Percentiles rank a stretch among this genome's conserved stretches.
These are phyloP conservation scores for Thalassiosira hispida DNA, from an alignment of 352 stramenopile genomes.

Conservation along the genomic window DNA sequence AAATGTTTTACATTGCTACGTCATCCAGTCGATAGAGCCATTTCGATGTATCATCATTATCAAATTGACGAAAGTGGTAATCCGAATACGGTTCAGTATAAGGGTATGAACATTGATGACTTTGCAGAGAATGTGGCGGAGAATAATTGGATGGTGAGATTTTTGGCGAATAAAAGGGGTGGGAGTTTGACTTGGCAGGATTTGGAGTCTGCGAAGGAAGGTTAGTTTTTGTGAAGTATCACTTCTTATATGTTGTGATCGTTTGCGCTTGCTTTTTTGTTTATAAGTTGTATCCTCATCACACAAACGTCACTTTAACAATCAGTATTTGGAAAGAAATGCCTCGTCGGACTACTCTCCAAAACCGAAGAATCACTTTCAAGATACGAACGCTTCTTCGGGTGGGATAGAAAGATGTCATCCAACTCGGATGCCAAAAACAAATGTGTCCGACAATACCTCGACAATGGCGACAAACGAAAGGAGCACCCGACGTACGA, in stretches of 20 bases:
- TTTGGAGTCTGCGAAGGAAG: constrained; percentile 59
- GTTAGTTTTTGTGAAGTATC: constrained; percentile 17
- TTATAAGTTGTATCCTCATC: no score
- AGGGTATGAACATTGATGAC: constrained; percentile 56
- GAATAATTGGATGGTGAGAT: constrained; percentile 69
- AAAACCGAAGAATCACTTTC: constrained; percentile 49
- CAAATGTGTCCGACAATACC: constrained; percentile 21
- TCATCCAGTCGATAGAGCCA: constrained; percentile 66
- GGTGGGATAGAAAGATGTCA: constrained; percentile 28
- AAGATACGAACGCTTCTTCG: constrained; percentile 58
- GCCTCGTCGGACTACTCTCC: constrained; percentile 49
- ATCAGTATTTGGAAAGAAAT: constrained; percentile 57
- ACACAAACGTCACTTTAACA: no score
- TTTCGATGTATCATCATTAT: constrained; percentile 66
- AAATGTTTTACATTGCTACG: constrained; percentile 63
- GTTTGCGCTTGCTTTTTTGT: no score
- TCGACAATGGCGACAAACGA: constrained; percentile 38
- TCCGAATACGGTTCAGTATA: constrained; percentile 36
- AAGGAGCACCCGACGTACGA: constrained; percentile 43
- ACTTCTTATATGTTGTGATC: background rate
- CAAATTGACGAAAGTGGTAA: constrained; percentile 40
- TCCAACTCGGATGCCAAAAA: constrained; percentile 24
- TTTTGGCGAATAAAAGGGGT: constrained; percentile 52
- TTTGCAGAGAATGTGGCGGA: constrained; percentile 37
- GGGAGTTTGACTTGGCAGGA: constrained; percentile 52